Evolutionary conservation across 345 rosid species (phyloP), one percentile per base, ranked within the genome.

Genomic region (Murraya koenigii): DNA sequence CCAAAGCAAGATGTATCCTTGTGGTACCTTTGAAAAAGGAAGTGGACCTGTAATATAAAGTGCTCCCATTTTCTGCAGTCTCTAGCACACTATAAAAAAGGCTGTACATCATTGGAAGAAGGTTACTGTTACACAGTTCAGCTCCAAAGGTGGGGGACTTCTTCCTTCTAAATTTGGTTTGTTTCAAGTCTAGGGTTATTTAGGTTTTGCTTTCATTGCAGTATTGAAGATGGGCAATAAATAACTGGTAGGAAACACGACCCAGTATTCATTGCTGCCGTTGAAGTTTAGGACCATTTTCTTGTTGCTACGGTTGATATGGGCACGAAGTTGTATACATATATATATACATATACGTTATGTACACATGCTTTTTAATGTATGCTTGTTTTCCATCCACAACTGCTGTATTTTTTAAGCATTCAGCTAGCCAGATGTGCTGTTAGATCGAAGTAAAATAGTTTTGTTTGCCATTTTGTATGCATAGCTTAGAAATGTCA

Each of bases 1-100:
- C 70, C 69, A 25, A 85, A 85, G 81, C 88, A 85, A 71, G 84
- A 85, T 67, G 52, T 20, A 8, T 81, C 86, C 56, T 15, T 78
- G 44, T 83, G 88, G 88, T 83, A 63, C 69, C 23, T 76, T 61
- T 80, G 70, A 78, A 38, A 41, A 61, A 69, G 25, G 54, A 65
- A 72, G 55, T 69, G 5, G 49, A 54, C 23, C n/a, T 9, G 19
- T 33, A 38, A 33, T 47, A 28, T 36, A 19, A 19, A 22, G 15
- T 20, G 56, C 49, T 41, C 26, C 35, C 3, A 6, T n/a, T 23
- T 39, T 19, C 38, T 15, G 33, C 49, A 3, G 26, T n/a, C 66
- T 5, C 26, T 30, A n/a, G 10, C 4, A 39, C 41, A 26, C 23
- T 8, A 17, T 41, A 7, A 56, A 32, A 28, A 58, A 26, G 1